phyloP scores from a whole-genome alignment of 2,329 filamentous ascomycete species.

The Rhytidhysteron rufulum region DNA sequence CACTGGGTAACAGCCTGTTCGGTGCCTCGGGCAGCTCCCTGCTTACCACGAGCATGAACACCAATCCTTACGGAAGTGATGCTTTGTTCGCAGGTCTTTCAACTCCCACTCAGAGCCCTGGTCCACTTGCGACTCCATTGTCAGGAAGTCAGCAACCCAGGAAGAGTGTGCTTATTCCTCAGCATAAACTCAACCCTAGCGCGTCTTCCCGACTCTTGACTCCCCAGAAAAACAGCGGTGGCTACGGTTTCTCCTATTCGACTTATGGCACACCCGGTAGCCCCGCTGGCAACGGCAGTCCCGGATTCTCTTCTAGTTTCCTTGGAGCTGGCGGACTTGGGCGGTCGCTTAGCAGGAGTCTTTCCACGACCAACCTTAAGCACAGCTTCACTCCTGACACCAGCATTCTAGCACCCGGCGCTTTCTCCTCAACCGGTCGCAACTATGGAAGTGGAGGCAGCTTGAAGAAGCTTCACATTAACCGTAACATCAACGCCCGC shows the following conservation, averaged over 20 bases:
- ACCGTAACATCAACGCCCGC: slow-evolving; percentile 71
- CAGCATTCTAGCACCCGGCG: slow-evolving; percentile 79
- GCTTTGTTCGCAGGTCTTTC: slow-evolving; percentile 77
- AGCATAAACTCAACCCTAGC: slow-evolving; percentile 81
- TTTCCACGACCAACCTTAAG: slow-evolving; percentile 82
- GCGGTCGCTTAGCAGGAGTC: slow-evolving; percentile 76
- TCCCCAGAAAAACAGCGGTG: slow-evolving; percentile 68
- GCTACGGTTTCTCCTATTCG: slow-evolving; percentile 90
- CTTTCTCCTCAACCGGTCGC: slow-evolving; percentile 65
- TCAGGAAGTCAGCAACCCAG: slow-evolving; percentile 72
- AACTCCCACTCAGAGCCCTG: slow-evolving; percentile 66
- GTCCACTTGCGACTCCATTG: slow-evolving; percentile 87
- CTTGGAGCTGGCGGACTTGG: slow-evolving; percentile 57
- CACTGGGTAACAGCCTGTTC: slow-evolving; percentile 46
- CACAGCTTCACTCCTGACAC: slow-evolving; percentile 78
- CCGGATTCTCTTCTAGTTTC: slow-evolving; percentile 48
- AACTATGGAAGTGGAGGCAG: slow-evolving; percentile 41
- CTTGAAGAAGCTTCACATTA: slow-evolving; percentile 90
- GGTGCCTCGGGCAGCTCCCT: slow-evolving; percentile 48
- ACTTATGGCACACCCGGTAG: slow-evolving; percentile 80
- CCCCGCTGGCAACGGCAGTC: slow-evolving; percentile 69
- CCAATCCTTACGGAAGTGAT: slow-evolving; percentile 85
- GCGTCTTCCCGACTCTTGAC: slow-evolving; percentile 77
- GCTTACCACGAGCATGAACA: slow-evolving; percentile 55
- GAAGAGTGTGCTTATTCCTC: slow-evolving; percentile 74